Percentiles rank a stretch among this genome's conserved stretches.
These are phyloP conservation scores for Ephemerocybe angulata DNA, from an alignment of 768 basidiomycete genomes.

Conservation along the genomic window DNA sequence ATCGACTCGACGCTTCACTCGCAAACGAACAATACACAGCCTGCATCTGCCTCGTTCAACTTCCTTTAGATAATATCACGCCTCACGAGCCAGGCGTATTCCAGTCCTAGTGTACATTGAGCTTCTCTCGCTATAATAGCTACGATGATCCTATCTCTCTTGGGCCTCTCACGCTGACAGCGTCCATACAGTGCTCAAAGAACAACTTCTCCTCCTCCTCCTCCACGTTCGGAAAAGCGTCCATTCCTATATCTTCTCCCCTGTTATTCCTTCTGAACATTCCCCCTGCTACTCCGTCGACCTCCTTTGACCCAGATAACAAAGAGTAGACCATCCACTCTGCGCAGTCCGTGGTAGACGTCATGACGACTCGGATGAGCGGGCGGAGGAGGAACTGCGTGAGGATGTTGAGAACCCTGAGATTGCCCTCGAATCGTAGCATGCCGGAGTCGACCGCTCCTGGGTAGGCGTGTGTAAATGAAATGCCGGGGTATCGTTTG, in stretches of 20 bases:
- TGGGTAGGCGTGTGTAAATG: neutral
- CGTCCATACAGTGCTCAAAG: neutral
- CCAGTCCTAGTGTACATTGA: too few relatives aligned
- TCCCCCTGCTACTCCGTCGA: neutral
- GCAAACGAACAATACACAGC: too few relatives aligned
- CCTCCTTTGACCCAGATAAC: neutral
- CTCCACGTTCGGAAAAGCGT: neutral
- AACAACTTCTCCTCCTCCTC: neutral
- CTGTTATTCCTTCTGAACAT: neutral
- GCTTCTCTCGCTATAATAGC: too few relatives aligned
- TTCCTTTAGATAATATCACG: too few relatives aligned
- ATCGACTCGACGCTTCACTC: too few relatives aligned
- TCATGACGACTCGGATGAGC: neutral
- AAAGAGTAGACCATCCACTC: neutral
- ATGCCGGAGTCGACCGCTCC: neutral
- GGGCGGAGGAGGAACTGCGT: neutral
- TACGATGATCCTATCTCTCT: too few relatives aligned
- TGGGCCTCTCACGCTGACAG: too few relatives aligned
- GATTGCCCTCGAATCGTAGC: neutral
- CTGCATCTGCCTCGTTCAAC: too few relatives aligned
- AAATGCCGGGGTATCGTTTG: neutral
- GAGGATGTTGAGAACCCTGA: neutral
- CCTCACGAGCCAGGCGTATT: too few relatives aligned
- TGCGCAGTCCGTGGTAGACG: neutral
- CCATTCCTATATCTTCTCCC: neutral